Evolutionary conservation across 2,329 filamentous ascomycete species (phyloP).

Genomic region (Neonectria neomacrospora): DNA sequence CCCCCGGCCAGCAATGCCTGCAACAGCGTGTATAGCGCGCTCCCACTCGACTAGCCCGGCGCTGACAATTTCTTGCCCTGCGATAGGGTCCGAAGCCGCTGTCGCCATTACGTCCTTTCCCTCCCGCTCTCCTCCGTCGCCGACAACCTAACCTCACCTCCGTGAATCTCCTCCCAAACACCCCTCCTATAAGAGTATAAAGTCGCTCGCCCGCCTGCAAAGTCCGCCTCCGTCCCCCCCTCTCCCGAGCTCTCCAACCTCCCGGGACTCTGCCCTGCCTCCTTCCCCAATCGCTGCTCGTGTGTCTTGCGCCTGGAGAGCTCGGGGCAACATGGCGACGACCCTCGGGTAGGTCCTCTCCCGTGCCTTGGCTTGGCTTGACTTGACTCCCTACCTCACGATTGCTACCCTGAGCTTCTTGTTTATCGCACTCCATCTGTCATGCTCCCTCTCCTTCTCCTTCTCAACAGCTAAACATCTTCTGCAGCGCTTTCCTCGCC

Average conservation of each 20-base stretch:
- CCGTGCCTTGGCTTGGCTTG: background rate
- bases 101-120: conserved; percentile 25
- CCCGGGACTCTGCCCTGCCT: conserved; percentile 21
- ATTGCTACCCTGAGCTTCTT: background rate
- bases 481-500: conserved; percentile 83
- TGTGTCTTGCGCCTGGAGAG: conserved; percentile 36
- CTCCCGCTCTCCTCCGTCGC: conserved; percentile 26
- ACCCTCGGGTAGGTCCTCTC: conserved; percentile 50
- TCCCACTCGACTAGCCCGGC: conserved; percentile 24
- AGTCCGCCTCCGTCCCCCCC: conserved; percentile 25
- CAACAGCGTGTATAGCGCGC: background rate
- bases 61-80: conserved; percentile 45
- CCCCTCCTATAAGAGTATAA: conserved; percentile 4
- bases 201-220: conserved; percentile 9
- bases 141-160: conserved; percentile 20
- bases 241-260: conserved; percentile 39
- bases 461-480: conserved; percentile 21
- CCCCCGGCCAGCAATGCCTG: background rate
- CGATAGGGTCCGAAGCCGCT: conserved; percentile 46
- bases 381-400: background rate
- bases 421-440: conserved; percentile 14
- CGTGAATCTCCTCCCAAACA: conserved; percentile 9
- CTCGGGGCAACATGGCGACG: conserved; percentile 42
- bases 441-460: background rate
- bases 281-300: conserved; percentile 13